Evolutionary conservation across 176 grass and related monocot species (phyloP), one percentile per base, ranked within the genome.

Genomic region (Raddia guianensis): DNA sequence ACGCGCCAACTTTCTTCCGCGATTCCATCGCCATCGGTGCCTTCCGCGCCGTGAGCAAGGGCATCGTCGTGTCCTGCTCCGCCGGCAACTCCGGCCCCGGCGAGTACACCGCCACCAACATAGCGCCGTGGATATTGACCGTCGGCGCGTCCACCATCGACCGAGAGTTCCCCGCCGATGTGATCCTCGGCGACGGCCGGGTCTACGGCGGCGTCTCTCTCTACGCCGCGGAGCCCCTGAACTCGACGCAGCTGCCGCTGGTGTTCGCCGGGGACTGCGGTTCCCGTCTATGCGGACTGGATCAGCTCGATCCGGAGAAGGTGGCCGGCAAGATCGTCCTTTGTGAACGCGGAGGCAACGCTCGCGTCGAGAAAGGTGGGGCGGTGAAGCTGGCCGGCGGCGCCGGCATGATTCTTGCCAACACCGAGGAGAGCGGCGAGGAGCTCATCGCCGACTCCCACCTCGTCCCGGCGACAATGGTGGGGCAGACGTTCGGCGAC

Each of bases 381-480:
- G 89, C 94, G 0, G 91, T 93, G 21, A 90, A 90, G 75, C 37
- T 67, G 40, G 89, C 94, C 8, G 89, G 94, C 14, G 91, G 89
- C 0, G 85, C 50, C 7, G 89, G 85, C 15, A 97, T 97, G 91
- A 91, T 97, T 49, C 85, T 97, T 0, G 84, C 87, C 65, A 97
- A 97, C 73, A 89, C 89, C 4, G 89, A 82, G 57, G 90, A 63
- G 7, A 97, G 80, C 61, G 94, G 94, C 50, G 91, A 91, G 86
- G 95, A 98, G 42, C 91, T 98, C 48, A 72, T 98, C 42, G 95
- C 92, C 16, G 95, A 98, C 52, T 86, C 95, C 4, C 95, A 98
- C 71, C 92, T 98, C 66, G 72, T 98, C 72, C 88, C 92, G 40
- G 84, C 92, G 73, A 87, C 95, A 18, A 93, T 91, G 92, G 92